Base-by-base conservation (phyloP, 768 basidiomycete species). In the Royoungia palumana region DNA sequence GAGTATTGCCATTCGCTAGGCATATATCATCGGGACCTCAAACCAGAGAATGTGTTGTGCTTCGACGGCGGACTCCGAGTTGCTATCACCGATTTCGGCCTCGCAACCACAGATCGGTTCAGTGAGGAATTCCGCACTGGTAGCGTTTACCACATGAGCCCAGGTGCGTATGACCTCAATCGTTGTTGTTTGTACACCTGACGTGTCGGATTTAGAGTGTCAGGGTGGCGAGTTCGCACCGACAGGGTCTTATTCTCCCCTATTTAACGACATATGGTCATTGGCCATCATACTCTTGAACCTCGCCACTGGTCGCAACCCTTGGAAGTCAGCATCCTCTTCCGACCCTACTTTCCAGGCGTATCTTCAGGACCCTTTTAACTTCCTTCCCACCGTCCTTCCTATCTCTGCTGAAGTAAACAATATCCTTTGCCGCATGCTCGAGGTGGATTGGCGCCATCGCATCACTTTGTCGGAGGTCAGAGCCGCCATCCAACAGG, bases 141-240 rank as follows among this genome's bases (percentile, higher is more conserved):
- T n/a, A 94, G 90, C 59, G 82, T 94, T n/a, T 96, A 93, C 69
- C 95, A 96, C 70, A 94, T 98, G 88, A 94, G 91, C 62, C 94
- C 94, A 69, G 92, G 89, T 83, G 68, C 42, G 78, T 67, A 47
- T 40, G 39, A 36, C 46, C 22, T 38, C 22, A 16, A 22, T 54
- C 50, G 46, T 45, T 36, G 45, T 51, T 16, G 16, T 54, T 49
- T 28, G 43, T 44, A 35, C 52, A 43, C 22, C 54, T 55, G 24
- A 54, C 58, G 65, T 60, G 32, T 70, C 61, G 20, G 36, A 9
- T 55, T 51, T 55, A 97, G 92, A 97, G 67, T 96, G 95, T 65
- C 88, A 96, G 62, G 66, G 88, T 14, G 87, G 85, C 44, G 75
- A 75, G 47, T 79, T 85, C 53, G 78, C 80, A 28, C 76, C 74